A percentile compares a stretch with the other conserved stretches of the same genome.
phyloP scores from a whole-genome alignment of 2,329 filamentous ascomycete species.

The Blumeria hordei region DNA sequence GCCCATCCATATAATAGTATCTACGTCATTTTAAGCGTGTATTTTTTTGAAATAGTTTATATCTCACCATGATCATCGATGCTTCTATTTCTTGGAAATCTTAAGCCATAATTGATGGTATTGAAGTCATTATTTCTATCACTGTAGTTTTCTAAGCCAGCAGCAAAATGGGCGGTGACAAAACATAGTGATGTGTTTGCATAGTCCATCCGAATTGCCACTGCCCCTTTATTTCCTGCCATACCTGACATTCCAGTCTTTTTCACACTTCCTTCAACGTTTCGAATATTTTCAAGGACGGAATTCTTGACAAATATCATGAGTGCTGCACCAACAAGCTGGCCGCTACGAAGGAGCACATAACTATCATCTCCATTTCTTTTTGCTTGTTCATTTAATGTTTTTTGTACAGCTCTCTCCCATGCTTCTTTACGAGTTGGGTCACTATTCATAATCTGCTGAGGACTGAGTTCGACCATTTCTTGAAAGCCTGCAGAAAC shows the following conservation, averaged over 20 bases:
- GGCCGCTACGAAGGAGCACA: slow-evolving; percentile 70
- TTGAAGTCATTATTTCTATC: slow-evolving; percentile 82
- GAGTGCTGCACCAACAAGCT: slow-evolving; percentile 80
- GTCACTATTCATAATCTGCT: slow-evolving; percentile 98
- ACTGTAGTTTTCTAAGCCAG: slow-evolving; percentile 90
- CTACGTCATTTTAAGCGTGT: slow-evolving; percentile 16
- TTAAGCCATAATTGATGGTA: slow-evolving; percentile 42
- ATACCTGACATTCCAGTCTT: slow-evolving; percentile 90
- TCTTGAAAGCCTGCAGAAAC: slow-evolving; percentile 89
- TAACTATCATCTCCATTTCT: slow-evolving; percentile 50
- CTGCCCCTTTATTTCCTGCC: slow-evolving; percentile 93
- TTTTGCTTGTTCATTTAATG: slow-evolving; percentile 48
- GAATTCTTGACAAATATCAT: slow-evolving; percentile 76
- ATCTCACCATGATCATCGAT: slow-evolving; percentile 66
- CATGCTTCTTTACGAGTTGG: slow-evolving; percentile 63
- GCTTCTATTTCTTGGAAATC: slow-evolving; percentile 72
- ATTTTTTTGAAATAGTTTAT: background rate
- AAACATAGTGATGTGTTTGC: slow-evolving; percentile 85
- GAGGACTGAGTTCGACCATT: slow-evolving; percentile 90
- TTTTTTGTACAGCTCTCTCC: slow-evolving; percentile 59
- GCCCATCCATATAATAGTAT: slow-evolving; percentile 75
- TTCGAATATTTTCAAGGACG: slow-evolving; percentile 62
- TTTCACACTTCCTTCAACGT: slow-evolving; percentile 88
- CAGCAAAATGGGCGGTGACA: slow-evolving; percentile 86
- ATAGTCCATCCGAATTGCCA: slow-evolving; percentile 87